Conservation (phyloP, 1,139 yeast genomes). For the Blastobotrys persicus region DNA sequence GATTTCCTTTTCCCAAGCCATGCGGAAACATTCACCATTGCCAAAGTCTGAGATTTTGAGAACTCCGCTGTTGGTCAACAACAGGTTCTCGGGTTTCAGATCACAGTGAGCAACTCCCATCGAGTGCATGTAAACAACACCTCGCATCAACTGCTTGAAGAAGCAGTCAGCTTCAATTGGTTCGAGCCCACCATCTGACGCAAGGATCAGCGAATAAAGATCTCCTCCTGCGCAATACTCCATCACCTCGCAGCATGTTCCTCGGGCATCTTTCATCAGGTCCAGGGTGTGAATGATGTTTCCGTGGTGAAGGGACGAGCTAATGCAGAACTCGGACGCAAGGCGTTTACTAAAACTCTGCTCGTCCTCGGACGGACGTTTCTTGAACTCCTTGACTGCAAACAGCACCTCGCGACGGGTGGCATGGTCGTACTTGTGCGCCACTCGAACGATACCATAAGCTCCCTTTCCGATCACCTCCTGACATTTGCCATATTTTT, state of each 20-base stretch:
- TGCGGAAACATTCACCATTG: slow-evolving; percentile 88
- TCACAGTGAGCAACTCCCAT: slow-evolving; percentile 98
- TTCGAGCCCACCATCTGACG: slow-evolving; percentile 75
- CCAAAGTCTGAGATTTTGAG: slow-evolving; percentile 95
- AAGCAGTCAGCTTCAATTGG: slow-evolving; percentile 92
- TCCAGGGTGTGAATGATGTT: slow-evolving; percentile 87
- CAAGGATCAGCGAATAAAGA: slow-evolving; percentile 76
- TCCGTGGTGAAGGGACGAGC: slow-evolving; percentile 72
- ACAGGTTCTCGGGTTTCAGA: slow-evolving; percentile 86
- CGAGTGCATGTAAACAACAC: slow-evolving; percentile 93
- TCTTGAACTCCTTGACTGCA: slow-evolving; percentile 81
- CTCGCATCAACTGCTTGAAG: slow-evolving; percentile 85
- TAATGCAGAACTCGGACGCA: slow-evolving; percentile 81
- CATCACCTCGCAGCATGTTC: slow-evolving; percentile 95
- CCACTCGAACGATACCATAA: slow-evolving; percentile 77
- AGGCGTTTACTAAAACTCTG: slow-evolving; percentile 66
- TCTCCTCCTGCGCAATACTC: slow-evolving; percentile 97
- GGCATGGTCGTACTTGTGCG: slow-evolving; percentile 52
- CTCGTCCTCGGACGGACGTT: slow-evolving; percentile 54
- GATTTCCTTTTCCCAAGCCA: slow-evolving; percentile 94
- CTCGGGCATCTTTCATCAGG: slow-evolving; percentile 82
- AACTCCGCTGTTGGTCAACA: slow-evolving; percentile 74
- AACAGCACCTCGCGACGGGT: slow-evolving; percentile 50
- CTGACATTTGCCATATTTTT: slow-evolving; percentile 75
- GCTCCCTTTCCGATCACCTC: slow-evolving; percentile 83